phyloP scores from a whole-genome alignment of 345 rosid species.

The Syzygium jambos region DNA sequence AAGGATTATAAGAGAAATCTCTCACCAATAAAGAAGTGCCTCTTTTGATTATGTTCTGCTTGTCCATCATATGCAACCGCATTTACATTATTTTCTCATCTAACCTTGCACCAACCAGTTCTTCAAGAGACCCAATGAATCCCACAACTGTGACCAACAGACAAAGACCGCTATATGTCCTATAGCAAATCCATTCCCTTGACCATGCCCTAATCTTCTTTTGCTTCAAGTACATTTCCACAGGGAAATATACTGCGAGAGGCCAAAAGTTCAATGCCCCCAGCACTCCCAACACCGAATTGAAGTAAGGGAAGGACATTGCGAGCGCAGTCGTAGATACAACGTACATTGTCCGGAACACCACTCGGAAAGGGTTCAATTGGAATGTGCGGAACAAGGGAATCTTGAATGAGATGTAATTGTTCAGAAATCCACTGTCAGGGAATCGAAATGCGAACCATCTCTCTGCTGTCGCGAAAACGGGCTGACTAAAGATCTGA shows the following conservation, averaged over 20 bases:
- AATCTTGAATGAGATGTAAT: not conserved
- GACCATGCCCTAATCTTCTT: not conserved
- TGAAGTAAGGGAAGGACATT: constrained; percentile 10
- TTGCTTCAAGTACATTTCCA: constrained; percentile 5
- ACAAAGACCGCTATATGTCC: constrained; percentile 24
- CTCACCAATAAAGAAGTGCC: not conserved
- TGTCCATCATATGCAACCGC: not conserved
- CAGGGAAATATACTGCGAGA: constrained; percentile 5
- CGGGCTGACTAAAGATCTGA: constrained; percentile 1
- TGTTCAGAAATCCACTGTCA: not conserved
- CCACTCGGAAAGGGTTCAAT: not conserved
- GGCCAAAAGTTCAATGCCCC: constrained; percentile 11
- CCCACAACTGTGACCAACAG: constrained; percentile 28
- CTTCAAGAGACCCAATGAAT: constrained; percentile 51
- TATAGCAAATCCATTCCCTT: not conserved
- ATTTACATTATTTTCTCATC: constrained; percentile 8
- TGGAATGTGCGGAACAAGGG: not conserved
- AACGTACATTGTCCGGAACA: constrained; percentile 1
- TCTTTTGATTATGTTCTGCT: not conserved
- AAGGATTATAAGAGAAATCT: not conserved
- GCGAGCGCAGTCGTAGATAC: not conserved
- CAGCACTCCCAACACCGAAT: constrained; percentile 4
- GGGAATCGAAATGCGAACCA: not conserved
- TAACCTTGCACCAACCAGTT: constrained; percentile 39
- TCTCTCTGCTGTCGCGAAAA: constrained; percentile 1